A percentile compares a stretch with the other conserved stretches of the same genome.
Conservation (phyloP, 495 filamentous ascomycete genomes). For the Neurospora intermedia region DNA sequence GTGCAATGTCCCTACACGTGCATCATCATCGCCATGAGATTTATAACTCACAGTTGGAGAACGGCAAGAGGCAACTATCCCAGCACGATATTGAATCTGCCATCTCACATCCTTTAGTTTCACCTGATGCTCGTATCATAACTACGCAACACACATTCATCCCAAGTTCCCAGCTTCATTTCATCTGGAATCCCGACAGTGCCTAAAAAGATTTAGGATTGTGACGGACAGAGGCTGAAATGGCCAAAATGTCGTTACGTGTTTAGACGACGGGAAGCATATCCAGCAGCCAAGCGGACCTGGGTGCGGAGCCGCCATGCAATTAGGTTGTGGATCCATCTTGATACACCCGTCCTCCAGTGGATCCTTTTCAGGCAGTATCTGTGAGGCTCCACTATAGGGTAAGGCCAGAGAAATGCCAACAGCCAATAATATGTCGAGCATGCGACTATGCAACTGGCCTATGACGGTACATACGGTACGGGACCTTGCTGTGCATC, state of each 20-base stretch:
- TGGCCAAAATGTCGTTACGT: background rate
- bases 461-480: background rate
- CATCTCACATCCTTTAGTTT: background rate
- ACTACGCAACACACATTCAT: background rate
- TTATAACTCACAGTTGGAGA: background rate
- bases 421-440: background rate
- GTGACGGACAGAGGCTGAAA: background rate
- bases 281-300: background rate
- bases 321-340: background rate
- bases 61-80: background rate
- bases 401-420: background rate
- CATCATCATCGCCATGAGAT: background rate
- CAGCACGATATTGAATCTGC: background rate
- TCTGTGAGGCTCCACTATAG: background rate
- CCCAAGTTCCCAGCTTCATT: background rate
- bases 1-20: background rate
- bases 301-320: background rate
- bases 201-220: background rate
- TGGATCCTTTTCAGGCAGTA: background rate
- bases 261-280: background rate
- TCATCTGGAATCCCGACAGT: background rate
- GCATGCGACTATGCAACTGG: background rate
- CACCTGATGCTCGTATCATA: background rate
- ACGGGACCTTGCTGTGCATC: background rate
- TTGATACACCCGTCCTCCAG: background rate